These are phyloP conservation scores for Parachaetomium inaequale DNA, from an alignment of 495 filamentous ascomycete species.

Conservation along the genomic window DNA sequence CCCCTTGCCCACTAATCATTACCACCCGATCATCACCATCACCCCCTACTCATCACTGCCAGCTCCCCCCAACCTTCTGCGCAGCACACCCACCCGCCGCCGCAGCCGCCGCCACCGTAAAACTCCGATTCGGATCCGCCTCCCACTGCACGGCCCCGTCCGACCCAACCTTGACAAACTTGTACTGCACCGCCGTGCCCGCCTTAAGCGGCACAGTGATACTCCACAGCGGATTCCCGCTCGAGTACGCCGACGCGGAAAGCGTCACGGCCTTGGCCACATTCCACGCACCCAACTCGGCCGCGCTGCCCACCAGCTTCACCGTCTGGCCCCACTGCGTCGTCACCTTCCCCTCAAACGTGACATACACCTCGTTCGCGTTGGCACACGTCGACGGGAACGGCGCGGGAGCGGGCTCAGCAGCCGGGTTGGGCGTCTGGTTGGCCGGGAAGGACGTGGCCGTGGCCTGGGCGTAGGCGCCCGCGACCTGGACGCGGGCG, in stretches of 20 bases:
- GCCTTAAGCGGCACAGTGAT: slow-evolving; percentile 49
- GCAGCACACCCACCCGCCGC: slow-evolving; percentile 23
- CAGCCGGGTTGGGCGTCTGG: slow-evolving; percentile 43
- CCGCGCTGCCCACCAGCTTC: slow-evolving; percentile 54
- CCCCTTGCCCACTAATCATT: too few species aligned
- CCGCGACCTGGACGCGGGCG: slow-evolving; percentile 47
- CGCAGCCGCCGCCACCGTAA: slow-evolving; percentile 52
- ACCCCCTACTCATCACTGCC: neutral
- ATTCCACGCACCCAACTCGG: slow-evolving; percentile 56
- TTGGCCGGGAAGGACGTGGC: slow-evolving; percentile 53
- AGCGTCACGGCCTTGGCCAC: slow-evolving; percentile 49
- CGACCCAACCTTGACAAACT: slow-evolving; percentile 58
- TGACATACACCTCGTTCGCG: slow-evolving; percentile 52
- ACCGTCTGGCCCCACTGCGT: slow-evolving; percentile 59
- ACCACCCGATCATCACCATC: neutral
- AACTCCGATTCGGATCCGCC: slow-evolving; percentile 58
- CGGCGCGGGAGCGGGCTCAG: slow-evolving; percentile 31
- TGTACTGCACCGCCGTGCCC: slow-evolving; percentile 59
- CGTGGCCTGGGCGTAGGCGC: slow-evolving; percentile 57
- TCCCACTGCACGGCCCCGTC: slow-evolving; percentile 61
- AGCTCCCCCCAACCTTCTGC: slow-evolving; percentile 6
- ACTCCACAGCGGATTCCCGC: slow-evolving; percentile 56
- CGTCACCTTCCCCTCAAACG: slow-evolving; percentile 54
- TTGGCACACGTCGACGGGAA: slow-evolving; percentile 41
- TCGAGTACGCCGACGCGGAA: slow-evolving; percentile 52